phyloP scores from a whole-genome alignment of 106 monocot species.

The Ottelia alismoides region DNA sequence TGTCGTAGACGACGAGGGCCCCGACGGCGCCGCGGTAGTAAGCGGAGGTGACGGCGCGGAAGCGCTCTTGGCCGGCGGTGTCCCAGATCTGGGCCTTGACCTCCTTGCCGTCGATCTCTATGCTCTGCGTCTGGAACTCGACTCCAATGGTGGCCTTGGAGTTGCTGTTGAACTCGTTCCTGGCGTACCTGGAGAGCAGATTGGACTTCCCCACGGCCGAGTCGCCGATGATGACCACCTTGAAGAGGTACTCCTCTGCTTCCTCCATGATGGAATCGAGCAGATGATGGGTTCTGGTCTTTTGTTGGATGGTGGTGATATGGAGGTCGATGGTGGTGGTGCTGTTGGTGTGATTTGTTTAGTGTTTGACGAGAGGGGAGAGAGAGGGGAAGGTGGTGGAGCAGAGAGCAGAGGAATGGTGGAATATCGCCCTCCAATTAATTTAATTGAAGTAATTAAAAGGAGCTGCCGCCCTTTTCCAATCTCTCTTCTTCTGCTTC shows the following conservation, averaged over 20 bases:
- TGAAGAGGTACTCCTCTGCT: constrained; percentile 25
- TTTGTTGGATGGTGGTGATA: too few species aligned
- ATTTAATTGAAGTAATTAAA: too few species aligned
- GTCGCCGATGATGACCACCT: constrained; percentile 21
- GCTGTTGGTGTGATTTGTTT: too few species aligned
- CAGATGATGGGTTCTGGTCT: background rate
- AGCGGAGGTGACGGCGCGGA: constrained; percentile 23
- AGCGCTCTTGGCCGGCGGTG: constrained; percentile 73
- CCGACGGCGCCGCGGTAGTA: constrained; percentile 62
- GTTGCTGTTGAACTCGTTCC: constrained; percentile 23
- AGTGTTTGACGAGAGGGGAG: too few species aligned
- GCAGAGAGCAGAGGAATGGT: too few species aligned
- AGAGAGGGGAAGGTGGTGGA: too few species aligned
- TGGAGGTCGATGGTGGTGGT: too few species aligned
- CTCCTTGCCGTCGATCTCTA: constrained; percentile 18
- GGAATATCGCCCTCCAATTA: too few species aligned
- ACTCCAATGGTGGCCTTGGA: constrained; percentile 22
- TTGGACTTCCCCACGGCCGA: constrained; percentile 24
- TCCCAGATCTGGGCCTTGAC: constrained; percentile 87
- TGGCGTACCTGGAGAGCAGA: constrained; percentile 16
- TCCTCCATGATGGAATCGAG: constrained; percentile 17
- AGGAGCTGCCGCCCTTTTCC: too few species aligned
- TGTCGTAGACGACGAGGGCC: constrained; percentile 64
- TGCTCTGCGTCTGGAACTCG: constrained; percentile 21
- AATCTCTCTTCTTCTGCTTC: too few species aligned